Base-by-base conservation (phyloP, 192 early-diverging fungal species). In the Coemansia sp. region DNA sequence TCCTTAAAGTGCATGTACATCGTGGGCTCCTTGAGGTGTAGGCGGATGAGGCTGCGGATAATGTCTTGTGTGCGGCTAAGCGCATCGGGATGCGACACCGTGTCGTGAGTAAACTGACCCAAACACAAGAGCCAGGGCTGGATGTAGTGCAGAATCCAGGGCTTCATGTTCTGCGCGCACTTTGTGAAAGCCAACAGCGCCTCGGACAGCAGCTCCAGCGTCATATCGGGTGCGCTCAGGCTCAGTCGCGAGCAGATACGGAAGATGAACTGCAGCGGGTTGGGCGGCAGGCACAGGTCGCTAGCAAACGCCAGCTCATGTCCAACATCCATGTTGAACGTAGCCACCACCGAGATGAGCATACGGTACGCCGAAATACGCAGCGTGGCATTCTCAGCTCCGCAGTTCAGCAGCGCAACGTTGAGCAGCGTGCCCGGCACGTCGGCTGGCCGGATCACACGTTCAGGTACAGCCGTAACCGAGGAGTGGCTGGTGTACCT, bases 391-490 rank as follows among this genome's bases (percentile, higher is more conserved):
- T 96, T 93, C 23, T 90, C 88, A 39, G 89, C 91, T 0, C 91
- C 93, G 45, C 94, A 83, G 74, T 96, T 96, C 41, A 95, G 80
- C 62, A 99, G 70, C 20, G 95, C 92, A 83, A 97, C 94, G 60
- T 96, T 97, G 38, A 98, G 82, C 39, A 98, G 73, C 18, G 90
- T 91, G 11, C 95, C 96, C 0, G 95, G 92, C 7, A 97, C 94
- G 85, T 95, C 94, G 11, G 85, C 83, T 4, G 95, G 94, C 50
- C 90, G 86, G 48, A 98, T 89, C 2, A 79, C 85, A 56, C 93
- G 87, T 53, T 93, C 90, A 13, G 88, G 90, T 58, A 87, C 88
- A 0, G 90, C 70, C 12, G 68, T 55, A 2, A 61, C 66, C 9
- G 64, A 65, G 2, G 69, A 52, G 47, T 78, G 75, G 52, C 85